Conservation (phyloP, 1,139 yeast species). For the Sugiyamaella pinicola region DNA sequence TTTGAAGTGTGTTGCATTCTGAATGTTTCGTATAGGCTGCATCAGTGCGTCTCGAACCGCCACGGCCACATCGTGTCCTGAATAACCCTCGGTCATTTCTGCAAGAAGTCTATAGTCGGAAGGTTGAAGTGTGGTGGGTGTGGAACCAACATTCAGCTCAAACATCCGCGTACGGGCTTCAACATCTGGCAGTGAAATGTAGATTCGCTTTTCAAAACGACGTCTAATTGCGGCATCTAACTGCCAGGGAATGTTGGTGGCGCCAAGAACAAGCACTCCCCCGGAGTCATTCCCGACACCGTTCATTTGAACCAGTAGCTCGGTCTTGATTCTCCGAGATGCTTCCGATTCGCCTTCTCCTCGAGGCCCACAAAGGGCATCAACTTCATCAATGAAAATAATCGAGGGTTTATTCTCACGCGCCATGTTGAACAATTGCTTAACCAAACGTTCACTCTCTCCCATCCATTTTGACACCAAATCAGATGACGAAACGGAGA, state of each 20-base stretch:
- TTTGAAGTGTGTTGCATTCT: constrained; percentile 94
- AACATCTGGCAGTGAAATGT: constrained; percentile 89
- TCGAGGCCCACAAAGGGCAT: constrained; percentile 96
- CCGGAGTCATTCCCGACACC: constrained; percentile 95
- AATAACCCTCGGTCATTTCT: constrained; percentile 94
- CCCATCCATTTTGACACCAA: constrained; percentile 97
- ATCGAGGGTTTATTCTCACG: constrained; percentile 97
- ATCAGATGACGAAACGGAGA: constrained; percentile 96
- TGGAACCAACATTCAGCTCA: constrained; percentile 86
- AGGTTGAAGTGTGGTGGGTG: constrained; percentile 75
- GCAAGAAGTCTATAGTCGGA: constrained; percentile 80
- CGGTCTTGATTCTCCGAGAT: constrained; percentile 92
- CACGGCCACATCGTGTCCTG: constrained; percentile 96
- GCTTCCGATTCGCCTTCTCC: constrained; percentile 99
- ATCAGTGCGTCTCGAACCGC: constrained; percentile 96
- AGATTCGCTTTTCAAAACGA: constrained; percentile 92
- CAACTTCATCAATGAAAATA: constrained; percentile 94
- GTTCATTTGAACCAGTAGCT: constrained; percentile 94
- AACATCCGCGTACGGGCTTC: constrained; percentile 94
- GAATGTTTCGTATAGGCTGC: constrained; percentile 97
- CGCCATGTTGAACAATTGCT: constrained; percentile 98
- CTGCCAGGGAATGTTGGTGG: constrained; percentile 99
- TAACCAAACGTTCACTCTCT: constrained; percentile 98
- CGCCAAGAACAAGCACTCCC: constrained; percentile 94
- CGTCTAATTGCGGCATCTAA: constrained; percentile 96